phyloP scores from a whole-genome alignment of 768 basidiomycete genomes.

The Xerocomellus amylosporus region DNA sequence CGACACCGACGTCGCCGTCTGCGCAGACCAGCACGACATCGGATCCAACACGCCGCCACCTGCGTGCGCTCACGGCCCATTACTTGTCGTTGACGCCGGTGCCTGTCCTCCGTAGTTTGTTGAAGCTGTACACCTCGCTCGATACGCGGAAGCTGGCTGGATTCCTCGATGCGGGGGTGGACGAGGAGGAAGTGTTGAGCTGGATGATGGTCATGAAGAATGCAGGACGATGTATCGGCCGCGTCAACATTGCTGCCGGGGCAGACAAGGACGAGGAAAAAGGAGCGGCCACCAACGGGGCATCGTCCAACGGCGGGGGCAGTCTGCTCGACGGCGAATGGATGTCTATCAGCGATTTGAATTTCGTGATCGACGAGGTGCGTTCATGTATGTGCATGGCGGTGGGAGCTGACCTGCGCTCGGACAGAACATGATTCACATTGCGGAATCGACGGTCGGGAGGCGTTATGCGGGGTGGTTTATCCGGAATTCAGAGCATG shows the following conservation, averaged over 20 bases:
- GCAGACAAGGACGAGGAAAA: conserved; percentile 36
- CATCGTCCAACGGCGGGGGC: conserved; percentile 27
- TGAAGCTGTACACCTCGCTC: conserved; percentile 94
- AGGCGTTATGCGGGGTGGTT: conserved; percentile 96
- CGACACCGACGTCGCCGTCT: conserved; percentile 32
- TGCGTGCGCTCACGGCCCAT: conserved; percentile 80
- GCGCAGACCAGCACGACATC: conserved; percentile 7
- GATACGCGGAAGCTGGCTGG: conserved; percentile 88
- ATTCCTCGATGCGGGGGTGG: conserved; percentile 71
- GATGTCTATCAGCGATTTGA: conserved; percentile 88
- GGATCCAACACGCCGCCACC: conserved; percentile 84
- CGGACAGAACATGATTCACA: conserved; percentile 89
- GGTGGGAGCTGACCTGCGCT: background rate
- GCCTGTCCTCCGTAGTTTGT: conserved; percentile 83
- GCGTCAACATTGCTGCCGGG: conserved; percentile 41
- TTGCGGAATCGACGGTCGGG: conserved; percentile 91
- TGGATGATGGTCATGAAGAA: conserved; percentile 98
- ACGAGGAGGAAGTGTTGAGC: conserved; percentile 93
- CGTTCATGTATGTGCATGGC: conserved; percentile 21
- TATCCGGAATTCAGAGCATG: conserved; percentile 92
- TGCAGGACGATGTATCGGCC: conserved; percentile 68
- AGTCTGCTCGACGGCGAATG: conserved; percentile 81
- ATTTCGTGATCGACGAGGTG: conserved; percentile 94
- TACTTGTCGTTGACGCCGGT: conserved; percentile 73
- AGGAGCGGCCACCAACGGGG: conserved; percentile 12